phyloP scores from a whole-genome alignment of 78 protist genomes.

The Dictyostelium discoideum region dicty_2.7 NC_007090.3:2316501-2317000 shows the following conservation, averaged over 20 bases:
- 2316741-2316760: conserved; percentile 90
- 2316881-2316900: conserved; percentile 54
- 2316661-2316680: conserved; percentile 98
- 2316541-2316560: neutral
- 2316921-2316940: conserved; percentile 72
- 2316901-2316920: conserved; percentile 83
- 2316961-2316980: conserved; percentile 94
- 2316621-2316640: conserved; percentile 2
- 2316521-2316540: neutral
- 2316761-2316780: conserved; percentile 90
- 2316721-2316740: conserved; percentile 89
- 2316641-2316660: conserved; percentile 80
- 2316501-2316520: neutral
- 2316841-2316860: conserved; percentile 91
- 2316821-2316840: conserved; percentile 59
- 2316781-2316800: conserved; percentile 70
- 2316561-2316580: neutral
- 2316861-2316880: conserved; percentile 85
- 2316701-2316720: conserved; percentile 96
- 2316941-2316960: conserved; percentile 86
- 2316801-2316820: conserved; percentile 76
- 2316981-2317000: conserved; percentile 76
- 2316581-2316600: neutral
- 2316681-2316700: conserved; percentile 84
- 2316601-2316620: neutral